phyloP scores from a whole-genome alignment of 129 eudicot species.

The Gnaphalium uliginosum region DNA sequence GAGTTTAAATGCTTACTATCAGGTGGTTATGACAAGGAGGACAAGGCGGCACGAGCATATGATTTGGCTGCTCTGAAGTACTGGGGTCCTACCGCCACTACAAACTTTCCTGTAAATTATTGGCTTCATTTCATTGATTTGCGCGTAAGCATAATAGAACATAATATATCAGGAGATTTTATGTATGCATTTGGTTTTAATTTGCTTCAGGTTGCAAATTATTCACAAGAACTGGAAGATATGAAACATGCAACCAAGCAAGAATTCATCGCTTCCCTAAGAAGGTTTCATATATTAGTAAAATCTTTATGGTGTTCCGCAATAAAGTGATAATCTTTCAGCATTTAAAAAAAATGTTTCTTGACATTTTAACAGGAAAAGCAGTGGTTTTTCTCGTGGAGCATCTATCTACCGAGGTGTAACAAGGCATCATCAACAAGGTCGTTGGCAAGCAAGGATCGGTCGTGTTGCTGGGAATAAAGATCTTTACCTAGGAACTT shows the following conservation, averaged over 20 bases:
- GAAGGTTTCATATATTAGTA: constrained; percentile 50
- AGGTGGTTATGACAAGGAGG: constrained; percentile 99
- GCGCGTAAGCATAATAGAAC: not conserved
- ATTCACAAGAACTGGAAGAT: constrained; percentile 74
- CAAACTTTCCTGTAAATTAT: constrained; percentile 82
- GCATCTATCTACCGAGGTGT: constrained; percentile 99
- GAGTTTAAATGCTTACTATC: not conserved
- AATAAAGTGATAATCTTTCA: not conserved
- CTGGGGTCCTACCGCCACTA: constrained; percentile 96
- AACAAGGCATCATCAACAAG: constrained; percentile 99
- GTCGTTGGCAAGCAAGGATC: constrained; percentile 98
- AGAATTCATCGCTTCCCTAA: constrained; percentile 87
- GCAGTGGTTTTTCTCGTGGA: constrained; percentile 98
- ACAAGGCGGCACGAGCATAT: constrained; percentile 90
- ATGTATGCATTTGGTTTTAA: not conserved
- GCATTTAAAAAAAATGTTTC: not conserved
- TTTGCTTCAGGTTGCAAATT: constrained; percentile 54
- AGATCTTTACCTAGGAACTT: constrained; percentile 91
- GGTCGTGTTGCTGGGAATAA: constrained; percentile 99
- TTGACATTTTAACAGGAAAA: constrained; percentile 55
- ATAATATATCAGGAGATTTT: not conserved
- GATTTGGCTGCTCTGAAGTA: constrained; percentile 93
- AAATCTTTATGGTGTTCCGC: not conserved
- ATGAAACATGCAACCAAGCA: constrained; percentile 84
- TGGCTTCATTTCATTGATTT: not conserved